Percentiles rank a stretch among this genome's conserved stretches.
Evolutionary conservation across 352 stramenopile species (phyloP).

Genomic region (Phytophthora parvispora): DNA sequence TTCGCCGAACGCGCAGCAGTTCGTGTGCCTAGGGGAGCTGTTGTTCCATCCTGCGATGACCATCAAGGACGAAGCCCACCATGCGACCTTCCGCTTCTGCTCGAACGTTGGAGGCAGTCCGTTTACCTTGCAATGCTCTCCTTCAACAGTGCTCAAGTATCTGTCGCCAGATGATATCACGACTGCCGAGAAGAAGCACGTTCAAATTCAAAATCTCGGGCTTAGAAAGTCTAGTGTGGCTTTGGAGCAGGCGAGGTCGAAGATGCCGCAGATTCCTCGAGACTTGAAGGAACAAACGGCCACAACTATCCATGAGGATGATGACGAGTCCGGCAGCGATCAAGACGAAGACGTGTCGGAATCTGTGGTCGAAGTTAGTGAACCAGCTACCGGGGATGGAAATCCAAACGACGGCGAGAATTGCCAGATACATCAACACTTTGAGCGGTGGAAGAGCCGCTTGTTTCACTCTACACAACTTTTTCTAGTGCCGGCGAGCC

Average conservation of each 20-base stretch:
- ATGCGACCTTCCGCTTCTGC: slow-evolving; percentile 56
- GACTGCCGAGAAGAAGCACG: slow-evolving; percentile 46
- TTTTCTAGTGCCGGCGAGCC: slow-evolving; percentile 48
- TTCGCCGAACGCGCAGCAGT: slow-evolving; percentile 82
- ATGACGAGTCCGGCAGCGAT: slow-evolving; percentile 19
- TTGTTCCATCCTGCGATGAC: slow-evolving; percentile 61
- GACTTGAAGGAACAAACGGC: neutral
- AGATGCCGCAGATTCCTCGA: neutral
- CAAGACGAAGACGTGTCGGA: neutral
- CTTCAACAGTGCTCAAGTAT: slow-evolving; percentile 62
- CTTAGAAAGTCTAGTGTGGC: slow-evolving; percentile 25
- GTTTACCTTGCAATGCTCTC: slow-evolving; percentile 65
- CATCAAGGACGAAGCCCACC: slow-evolving; percentile 57
- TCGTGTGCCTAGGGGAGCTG: slow-evolving; percentile 67
- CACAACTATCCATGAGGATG: slow-evolving; percentile 23
- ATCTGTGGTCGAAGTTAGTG: neutral
- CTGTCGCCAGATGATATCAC: slow-evolving; percentile 48
- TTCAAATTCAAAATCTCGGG: slow-evolving; percentile 34
- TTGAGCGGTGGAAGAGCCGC: slow-evolving; percentile 48
- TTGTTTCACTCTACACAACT: slow-evolving; percentile 53
- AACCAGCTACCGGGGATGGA: neutral
- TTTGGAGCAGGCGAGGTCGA: slow-evolving; percentile 7
- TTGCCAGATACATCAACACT: neutral
- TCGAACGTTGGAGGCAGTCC: slow-evolving; percentile 69
- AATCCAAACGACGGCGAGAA: neutral